phyloP scores from a whole-genome alignment of 1,284 basidiomycete species.

The Phellinidium pouzarii region DNA sequence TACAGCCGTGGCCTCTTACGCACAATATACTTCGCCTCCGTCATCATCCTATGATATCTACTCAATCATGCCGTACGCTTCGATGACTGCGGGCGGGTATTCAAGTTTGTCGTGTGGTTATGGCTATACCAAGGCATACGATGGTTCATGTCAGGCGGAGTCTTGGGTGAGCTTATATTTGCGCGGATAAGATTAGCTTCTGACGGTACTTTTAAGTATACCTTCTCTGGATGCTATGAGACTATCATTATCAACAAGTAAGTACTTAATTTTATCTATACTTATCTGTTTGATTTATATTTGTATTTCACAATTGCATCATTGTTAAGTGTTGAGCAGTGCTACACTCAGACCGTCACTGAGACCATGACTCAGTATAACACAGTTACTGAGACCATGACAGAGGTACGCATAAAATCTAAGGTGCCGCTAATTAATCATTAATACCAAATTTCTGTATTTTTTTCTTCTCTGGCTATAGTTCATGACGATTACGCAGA shows the following conservation, averaged over 20 bases:
- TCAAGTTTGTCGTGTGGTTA: conserved; percentile 60
- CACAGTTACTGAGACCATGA: conserved; percentile 28
- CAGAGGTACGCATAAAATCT: conserved; percentile 14
- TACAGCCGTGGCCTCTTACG: conserved; percentile 18
- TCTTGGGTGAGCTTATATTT: conserved; percentile 45
- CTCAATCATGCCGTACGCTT: conserved; percentile 48
- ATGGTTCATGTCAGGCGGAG: conserved; percentile 46
- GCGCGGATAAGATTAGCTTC: background rate
- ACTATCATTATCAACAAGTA: conserved; percentile 56
- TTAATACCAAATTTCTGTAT: conserved; percentile 6
- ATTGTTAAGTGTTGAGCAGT: conserved; percentile 14
- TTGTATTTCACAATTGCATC: background rate
- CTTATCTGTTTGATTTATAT: background rate
- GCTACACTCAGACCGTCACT: conserved; percentile 28
- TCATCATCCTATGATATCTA: conserved; percentile 34
- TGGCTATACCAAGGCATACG: conserved; percentile 47
- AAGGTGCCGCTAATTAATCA: background rate
- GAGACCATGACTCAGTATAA: conserved; percentile 31
- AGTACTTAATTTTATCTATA: conserved; percentile 19
- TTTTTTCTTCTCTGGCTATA: conserved; percentile 12
- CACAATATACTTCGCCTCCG: conserved; percentile 37
- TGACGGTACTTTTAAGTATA: conserved; percentile 23
- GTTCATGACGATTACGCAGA: conserved; percentile 26
- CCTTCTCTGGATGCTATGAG: conserved; percentile 51
- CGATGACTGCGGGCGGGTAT: conserved; percentile 55